Conservation (phyloP, 306 rosid species). For the Begonia fuchsioides region DNA sequence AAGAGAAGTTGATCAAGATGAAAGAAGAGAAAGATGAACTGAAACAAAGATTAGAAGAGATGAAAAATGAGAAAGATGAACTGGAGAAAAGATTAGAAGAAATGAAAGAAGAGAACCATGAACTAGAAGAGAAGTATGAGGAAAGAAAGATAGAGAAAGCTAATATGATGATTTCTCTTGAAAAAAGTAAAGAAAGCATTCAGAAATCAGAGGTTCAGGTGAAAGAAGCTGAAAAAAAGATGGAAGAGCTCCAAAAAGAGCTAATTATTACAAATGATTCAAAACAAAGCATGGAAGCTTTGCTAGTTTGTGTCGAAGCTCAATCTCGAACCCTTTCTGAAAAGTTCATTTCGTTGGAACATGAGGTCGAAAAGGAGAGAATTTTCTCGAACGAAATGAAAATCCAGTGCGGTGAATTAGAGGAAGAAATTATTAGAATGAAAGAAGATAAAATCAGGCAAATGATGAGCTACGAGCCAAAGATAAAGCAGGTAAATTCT, state of each 20-base stretch:
- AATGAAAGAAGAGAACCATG: constrained; percentile 28
- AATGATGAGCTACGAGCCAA: constrained; percentile 30
- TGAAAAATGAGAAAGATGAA: constrained; percentile 11
- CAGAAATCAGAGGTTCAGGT: constrained; percentile 43
- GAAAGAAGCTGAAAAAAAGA: constrained; percentile 37
- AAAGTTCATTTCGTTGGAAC: constrained; percentile 38
- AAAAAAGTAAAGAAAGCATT: constrained; percentile 31
- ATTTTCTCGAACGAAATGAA: constrained; percentile 30
- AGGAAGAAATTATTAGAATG: constrained; percentile 40
- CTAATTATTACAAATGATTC: constrained; percentile 36
- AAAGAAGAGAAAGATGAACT: constrained; percentile 16
- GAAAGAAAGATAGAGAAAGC: constrained; percentile 45
- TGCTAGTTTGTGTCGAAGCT: constrained; percentile 47
- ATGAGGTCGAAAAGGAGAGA: constrained; percentile 46
- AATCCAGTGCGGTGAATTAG: constrained; percentile 32
- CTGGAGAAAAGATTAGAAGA: constrained; percentile 27
- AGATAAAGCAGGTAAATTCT: constrained; percentile 69
- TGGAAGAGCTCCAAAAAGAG: constrained; percentile 49
- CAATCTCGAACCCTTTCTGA: constrained; percentile 41
- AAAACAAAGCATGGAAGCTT: constrained; percentile 44
- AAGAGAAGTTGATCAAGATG: constrained; percentile 15
- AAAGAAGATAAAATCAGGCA: constrained; percentile 37
- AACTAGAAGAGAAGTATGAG: constrained; percentile 31
- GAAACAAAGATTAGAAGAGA: not conserved
- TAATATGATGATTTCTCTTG: constrained; percentile 44